phyloP scores from a whole-genome alignment of 495 filamentous ascomycete genomes.

The Rhizodiscina lignyota region DNA sequence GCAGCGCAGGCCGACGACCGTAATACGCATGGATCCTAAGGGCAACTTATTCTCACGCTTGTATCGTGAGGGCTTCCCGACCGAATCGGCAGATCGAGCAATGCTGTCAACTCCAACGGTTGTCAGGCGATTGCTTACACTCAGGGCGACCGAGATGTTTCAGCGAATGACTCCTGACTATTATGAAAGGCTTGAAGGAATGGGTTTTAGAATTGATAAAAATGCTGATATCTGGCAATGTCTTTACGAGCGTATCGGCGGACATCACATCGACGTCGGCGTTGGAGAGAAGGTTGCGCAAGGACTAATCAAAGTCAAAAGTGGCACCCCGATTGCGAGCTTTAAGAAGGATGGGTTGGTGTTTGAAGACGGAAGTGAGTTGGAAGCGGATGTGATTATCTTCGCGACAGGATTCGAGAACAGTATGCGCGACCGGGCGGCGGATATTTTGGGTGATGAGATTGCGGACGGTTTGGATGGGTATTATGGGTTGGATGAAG shows the following conservation, averaged over 20 bases:
- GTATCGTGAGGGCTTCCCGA: no score
- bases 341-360: conserved; percentile 19
- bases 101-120: no score
- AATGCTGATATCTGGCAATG: conserved; percentile 15
- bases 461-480: conserved; percentile 20
- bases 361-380: conserved; percentile 20
- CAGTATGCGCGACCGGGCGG: conserved; percentile 13
- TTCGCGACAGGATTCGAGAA: conserved; percentile 25
- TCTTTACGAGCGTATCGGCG: conserved; percentile 19
- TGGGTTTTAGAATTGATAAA: conserved; percentile 19
- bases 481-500: conserved; percentile 23
- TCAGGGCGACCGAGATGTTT: conserved; percentile 17
- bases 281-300: conserved; percentile 19
- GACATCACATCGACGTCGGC: conserved; percentile 27
- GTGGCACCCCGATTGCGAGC: conserved; percentile 13
- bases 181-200: conserved; percentile 22
- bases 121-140: no score
- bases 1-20: no score
- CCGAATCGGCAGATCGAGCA: no score
- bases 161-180: conserved; percentile 16
- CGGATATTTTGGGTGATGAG: conserved; percentile 16
- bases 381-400: conserved; percentile 22
- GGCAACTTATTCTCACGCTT: no score
- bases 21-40: no score
- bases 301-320: conserved; percentile 21